Evolutionary conservation across 2,329 filamentous ascomycete species (phyloP), one percentile per base, ranked within the genome.

Genomic region (Aschersonia sp.): DNA sequence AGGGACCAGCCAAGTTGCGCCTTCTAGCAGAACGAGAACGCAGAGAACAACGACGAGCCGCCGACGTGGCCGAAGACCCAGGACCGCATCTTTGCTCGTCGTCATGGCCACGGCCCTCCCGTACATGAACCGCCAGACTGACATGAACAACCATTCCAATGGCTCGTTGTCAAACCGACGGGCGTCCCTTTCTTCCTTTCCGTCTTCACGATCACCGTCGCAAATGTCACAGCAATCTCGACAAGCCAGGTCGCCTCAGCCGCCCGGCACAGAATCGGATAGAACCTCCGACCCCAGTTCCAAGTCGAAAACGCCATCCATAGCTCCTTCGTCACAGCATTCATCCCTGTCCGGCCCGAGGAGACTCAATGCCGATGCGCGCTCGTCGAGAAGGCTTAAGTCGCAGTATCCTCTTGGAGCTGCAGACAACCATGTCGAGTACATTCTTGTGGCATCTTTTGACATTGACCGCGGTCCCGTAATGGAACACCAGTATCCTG

Each of bases 401-500:
- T 85, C 85, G 28, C 85, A 89, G 58, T 89, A 89, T 59, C 85
- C 85, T 12, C 73, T 80, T n/a, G 74, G 82, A 49, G 77, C 80
- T 9, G 70, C 72, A 5, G 84, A 97, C 63, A 94, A 92, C 59
- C 92, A 98, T 82, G 92, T 98, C 67, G 92, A 98, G 63, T 98
- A 97, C 61, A 97, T 98, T 47, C 73, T 98, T 47, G 92, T 98
- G 48, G 92, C 92, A 4, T 94, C 89, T 2, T 98, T 98, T 66
- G 89, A 97, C 65, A 94, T 97, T 58, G 91, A 97, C 64, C 82
- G 87, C 47, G 92, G 92, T 3, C 91, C 91, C 44, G 82, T 96
- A 57, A 97, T 98, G 92, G 92, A 98, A 62, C 89, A 98, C 62
- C 92, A 98, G 62, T 98, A 91, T 61, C 92, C 92, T 0, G 83